Conservation (phyloP, 2,329 filamentous ascomycete species). For the Cladosporium sp. region DNA sequence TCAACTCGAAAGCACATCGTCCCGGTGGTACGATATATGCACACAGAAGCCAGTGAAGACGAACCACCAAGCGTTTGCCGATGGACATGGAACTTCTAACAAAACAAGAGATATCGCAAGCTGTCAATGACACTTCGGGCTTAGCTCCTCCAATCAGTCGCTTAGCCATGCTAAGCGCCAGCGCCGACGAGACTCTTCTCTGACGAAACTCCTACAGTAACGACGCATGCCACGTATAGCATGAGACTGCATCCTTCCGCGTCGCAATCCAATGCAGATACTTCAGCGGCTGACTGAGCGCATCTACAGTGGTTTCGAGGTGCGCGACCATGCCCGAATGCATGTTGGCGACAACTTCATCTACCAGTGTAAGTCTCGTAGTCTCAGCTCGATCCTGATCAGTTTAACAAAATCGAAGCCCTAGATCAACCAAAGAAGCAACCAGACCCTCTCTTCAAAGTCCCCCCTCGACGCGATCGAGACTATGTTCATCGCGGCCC, state of each 20-base stretch:
- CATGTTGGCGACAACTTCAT: background rate
- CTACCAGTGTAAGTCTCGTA: background rate
- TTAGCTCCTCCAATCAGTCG: background rate
- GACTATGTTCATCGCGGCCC: slow-evolving; percentile 25
- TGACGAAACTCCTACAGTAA: background rate
- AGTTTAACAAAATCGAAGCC: background rate
- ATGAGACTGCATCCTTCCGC: background rate
- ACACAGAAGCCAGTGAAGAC: background rate
- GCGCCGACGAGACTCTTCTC: background rate
- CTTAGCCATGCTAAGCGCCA: background rate
- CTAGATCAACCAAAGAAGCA: background rate
- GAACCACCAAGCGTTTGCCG: background rate
- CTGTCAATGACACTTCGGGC: background rate
- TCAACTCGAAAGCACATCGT: background rate
- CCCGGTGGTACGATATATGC: background rate
- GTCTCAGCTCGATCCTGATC: background rate
- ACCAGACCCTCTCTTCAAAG: slow-evolving; percentile 19
- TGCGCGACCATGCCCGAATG: background rate
- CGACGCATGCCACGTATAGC: background rate
- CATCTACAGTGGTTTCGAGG: background rate
- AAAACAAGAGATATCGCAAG: background rate
- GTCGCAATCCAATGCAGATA: background rate
- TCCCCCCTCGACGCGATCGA: slow-evolving; percentile 25
- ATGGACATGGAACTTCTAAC: background rate
- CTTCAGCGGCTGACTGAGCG: background rate